Evolutionary conservation across 1,139 yeast genomes (phyloP), one percentile per base, ranked within the genome.

Genomic region (Geotrichum macrosporum): DNA sequence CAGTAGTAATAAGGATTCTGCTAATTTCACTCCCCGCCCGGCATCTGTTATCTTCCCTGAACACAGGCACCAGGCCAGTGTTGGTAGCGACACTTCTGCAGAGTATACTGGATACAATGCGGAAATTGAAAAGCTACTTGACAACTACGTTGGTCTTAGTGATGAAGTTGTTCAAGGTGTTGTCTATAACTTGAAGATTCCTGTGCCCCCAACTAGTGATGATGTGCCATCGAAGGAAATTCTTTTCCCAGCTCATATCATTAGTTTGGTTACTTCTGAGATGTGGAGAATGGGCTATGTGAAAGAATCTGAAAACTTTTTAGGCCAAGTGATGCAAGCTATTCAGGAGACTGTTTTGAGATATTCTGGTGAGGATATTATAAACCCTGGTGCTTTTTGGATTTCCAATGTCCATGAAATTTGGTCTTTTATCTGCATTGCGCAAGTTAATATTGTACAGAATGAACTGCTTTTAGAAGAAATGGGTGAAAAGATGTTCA

Each of bases 211-310:
- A 48, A 85, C 84, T 57, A 79, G 79, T 13, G 85, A 88, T 43
- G 81, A 86, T 37, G 88, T 83, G 61, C 74, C 87, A 55, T 77
- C 88, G 61, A 87, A 89, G 65, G 98, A 94, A 65, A 95, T 92
- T 31, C 74, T 92, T 47, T 92, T 88, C 80, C 99, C 98, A 32
- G 94, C 97, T 2, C 82, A 96, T 71, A 87, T 92, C 53, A 82
- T 92, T 59, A 89, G 92, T 58, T 84, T 94, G 55, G 84, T 92
- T 38, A 75, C 92, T 53, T 83, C 95, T 59, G 98, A 94, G 66
- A 88, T 92, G 98, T 92, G 99, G 99, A 79, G 98, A 68, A 74
- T 89, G 50, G 98, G 98, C 1, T 76, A 88, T 59, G 88, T 96
- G 31, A 82, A 84, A 57, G 96, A 89, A 66, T 81, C 94, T 61